A percentile compares a stretch with the other conserved stretches of the same genome.
Evolutionary conservation across 225 moss, liverwort and hornwort species (phyloP).

Genomic region (Polytrichum commune): DNA sequence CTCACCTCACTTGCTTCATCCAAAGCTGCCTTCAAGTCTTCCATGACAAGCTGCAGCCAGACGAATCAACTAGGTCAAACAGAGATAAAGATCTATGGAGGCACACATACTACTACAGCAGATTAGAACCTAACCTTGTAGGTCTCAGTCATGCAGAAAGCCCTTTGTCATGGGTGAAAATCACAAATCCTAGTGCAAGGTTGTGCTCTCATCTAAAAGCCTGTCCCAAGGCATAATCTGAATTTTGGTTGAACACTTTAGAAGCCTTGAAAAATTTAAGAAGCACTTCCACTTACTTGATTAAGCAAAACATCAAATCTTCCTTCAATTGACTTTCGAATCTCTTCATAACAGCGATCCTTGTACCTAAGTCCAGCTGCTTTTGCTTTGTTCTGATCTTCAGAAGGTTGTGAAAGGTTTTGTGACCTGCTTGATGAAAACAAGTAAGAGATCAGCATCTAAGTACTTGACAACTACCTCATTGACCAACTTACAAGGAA

Average conservation of each 20-base stretch:
- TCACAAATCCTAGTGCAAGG: too few species aligned
- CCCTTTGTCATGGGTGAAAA: too few species aligned
- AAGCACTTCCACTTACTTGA: slow-evolving; percentile 42
- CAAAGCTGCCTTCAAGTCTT: slow-evolving; percentile 85
- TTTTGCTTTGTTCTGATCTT: slow-evolving; percentile 61
- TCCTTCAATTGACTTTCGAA: slow-evolving; percentile 84
- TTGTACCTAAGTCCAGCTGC: slow-evolving; percentile 85
- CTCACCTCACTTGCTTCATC: slow-evolving; percentile 86
- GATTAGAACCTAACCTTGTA: too few species aligned
- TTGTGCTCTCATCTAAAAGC: too few species aligned
- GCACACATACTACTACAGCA: not conserved
- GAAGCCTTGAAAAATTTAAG: not conserved
- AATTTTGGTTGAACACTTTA: too few species aligned
- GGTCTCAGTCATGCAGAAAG: too few species aligned
- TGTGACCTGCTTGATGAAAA: slow-evolving; percentile 59
- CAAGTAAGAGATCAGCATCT: too few species aligned
- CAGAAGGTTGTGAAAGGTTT: slow-evolving; percentile 62
- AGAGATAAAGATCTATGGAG: too few species aligned
- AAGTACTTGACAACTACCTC: too few species aligned
- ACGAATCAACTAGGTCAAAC: not conserved
- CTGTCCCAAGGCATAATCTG: too few species aligned
- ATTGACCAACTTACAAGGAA: too few species aligned
- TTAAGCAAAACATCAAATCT: slow-evolving; percentile 80
- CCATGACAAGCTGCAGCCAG: slow-evolving; percentile 71
- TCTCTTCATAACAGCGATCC: slow-evolving; percentile 98